A percentile compares a stretch with the other conserved stretches of the same genome.
Conservation (phyloP, 768 basidiomycete genomes). For the Termitomyces bulborhizus region DNA sequence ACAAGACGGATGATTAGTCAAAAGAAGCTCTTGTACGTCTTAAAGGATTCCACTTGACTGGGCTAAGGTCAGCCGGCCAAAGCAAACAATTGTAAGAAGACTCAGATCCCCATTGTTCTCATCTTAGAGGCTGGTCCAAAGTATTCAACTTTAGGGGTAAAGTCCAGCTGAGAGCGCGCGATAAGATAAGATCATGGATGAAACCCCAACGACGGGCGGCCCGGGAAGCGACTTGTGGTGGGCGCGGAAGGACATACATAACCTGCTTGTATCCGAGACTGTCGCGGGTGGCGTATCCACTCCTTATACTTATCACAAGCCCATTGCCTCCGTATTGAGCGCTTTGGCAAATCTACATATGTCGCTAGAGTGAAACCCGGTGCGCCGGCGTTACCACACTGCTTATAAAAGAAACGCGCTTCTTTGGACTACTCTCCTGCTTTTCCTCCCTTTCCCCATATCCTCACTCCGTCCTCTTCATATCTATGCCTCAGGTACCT, state of each 20-base stretch:
- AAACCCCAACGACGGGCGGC: not conserved
- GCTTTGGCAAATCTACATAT: not conserved
- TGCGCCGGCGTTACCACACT: not conserved
- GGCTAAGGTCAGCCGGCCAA: not conserved
- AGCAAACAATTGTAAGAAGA: not conserved
- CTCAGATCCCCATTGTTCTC: not conserved
- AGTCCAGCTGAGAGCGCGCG: not conserved
- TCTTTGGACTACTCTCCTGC: not conserved
- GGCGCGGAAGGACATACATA: not conserved
- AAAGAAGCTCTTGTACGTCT: slow-evolving; percentile 7
- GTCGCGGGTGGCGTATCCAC: slow-evolving; percentile 1
- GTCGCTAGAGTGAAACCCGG: slow-evolving; percentile 11
- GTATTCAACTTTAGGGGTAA: no score
- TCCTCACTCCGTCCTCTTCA: not conserved
- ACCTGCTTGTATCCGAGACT: slow-evolving; percentile 3
- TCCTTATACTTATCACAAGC: not conserved
- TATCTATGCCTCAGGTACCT: slow-evolving; percentile 10
- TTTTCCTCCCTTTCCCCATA: not conserved
- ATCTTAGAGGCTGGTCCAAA: not conserved
- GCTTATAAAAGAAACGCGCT: slow-evolving; percentile 6
- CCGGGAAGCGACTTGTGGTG: not conserved
- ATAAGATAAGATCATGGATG: slow-evolving; percentile 7
- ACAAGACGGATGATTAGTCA: slow-evolving; percentile 5
- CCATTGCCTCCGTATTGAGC: not conserved
- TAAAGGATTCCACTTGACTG: not conserved